A percentile compares a stretch with the other conserved stretches of the same genome.
These are phyloP conservation scores for Suillus lakei DNA, from an alignment of 768 basidiomycete species.

Conservation along the genomic window DNA sequence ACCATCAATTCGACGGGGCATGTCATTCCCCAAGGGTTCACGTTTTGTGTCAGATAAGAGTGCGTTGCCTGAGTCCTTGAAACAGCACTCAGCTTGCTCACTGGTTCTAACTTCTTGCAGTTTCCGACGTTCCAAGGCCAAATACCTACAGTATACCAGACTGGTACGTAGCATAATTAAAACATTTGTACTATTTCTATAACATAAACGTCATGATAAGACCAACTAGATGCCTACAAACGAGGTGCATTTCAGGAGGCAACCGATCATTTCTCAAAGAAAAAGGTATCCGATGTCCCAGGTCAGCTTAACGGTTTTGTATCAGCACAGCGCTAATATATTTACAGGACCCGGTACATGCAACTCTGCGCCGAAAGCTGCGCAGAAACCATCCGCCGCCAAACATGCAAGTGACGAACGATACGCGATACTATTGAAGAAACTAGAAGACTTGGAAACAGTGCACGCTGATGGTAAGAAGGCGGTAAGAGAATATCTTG, in stretches of 20 bases:
- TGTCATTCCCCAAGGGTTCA: slow-evolving; percentile 53
- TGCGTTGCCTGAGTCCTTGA: slow-evolving; percentile 22
- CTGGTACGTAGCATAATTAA: slow-evolving; percentile 32
- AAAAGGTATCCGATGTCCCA: slow-evolving; percentile 45
- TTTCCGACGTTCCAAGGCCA: slow-evolving; percentile 56
- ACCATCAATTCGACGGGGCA: slow-evolving; percentile 3
- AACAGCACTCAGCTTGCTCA: not conserved
- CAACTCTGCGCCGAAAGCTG: slow-evolving; percentile 27
- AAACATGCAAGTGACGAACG: slow-evolving; percentile 43
- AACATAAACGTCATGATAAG: slow-evolving; percentile 37
- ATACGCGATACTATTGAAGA: slow-evolving; percentile 59
- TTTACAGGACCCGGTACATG: slow-evolving; percentile 41
- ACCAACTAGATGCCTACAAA: slow-evolving; percentile 54
- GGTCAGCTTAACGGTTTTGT: slow-evolving; percentile 37
- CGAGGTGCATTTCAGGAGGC: slow-evolving; percentile 64
- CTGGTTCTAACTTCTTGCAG: slow-evolving; percentile 9
- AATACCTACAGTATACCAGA: slow-evolving; percentile 49
- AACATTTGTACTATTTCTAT: no score
- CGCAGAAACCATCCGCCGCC: slow-evolving; percentile 30
- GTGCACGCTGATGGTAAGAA: slow-evolving; percentile 71
- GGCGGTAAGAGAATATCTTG: slow-evolving; percentile 45
- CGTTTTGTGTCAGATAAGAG: slow-evolving; percentile 49
- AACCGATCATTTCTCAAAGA: slow-evolving; percentile 52
- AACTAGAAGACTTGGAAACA: slow-evolving; percentile 66
- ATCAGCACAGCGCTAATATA: not conserved